These are phyloP conservation scores for Ascochyta clinopodiicola DNA, from an alignment of 2,329 filamentous ascomycete species.

Conservation along the genomic window DNA sequence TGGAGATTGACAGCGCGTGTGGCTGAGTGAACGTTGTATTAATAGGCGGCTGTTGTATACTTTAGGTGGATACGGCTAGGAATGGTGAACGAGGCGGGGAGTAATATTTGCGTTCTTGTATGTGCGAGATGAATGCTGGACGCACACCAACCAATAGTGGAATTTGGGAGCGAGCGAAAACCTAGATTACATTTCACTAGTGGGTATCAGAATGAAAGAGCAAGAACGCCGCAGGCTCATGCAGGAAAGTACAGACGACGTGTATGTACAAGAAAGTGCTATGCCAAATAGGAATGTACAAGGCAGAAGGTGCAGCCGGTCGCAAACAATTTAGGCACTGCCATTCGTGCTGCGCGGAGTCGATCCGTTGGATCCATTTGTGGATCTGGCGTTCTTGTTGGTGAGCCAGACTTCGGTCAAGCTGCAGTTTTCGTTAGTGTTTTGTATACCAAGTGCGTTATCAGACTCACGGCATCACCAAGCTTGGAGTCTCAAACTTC, in stretches of 20 bases:
- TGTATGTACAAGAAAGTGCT: conserved; percentile 26
- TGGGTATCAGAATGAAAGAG: conserved; percentile 11
- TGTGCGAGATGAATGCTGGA: neutral
- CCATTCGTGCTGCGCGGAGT: conserved; percentile 24
- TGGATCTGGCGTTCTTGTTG: conserved; percentile 37
- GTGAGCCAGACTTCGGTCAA: conserved; percentile 74
- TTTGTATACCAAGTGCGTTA: neutral
- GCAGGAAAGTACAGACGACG: conserved; percentile 16
- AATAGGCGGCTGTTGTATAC: neutral
- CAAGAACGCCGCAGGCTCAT: conserved; percentile 10
- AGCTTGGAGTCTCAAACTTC: conserved; percentile 77
- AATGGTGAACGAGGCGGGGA: neutral
- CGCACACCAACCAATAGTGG: neutral
- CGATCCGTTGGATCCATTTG: conserved; percentile 33
- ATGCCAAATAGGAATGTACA: neutral
- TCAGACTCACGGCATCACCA: conserved; percentile 68
- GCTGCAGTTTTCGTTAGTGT: conserved; percentile 48
- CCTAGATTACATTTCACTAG: conserved; percentile 1
- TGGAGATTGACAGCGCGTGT: neutral
- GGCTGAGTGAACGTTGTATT: neutral
- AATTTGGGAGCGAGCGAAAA: neutral
- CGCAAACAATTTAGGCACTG: conserved; percentile 7
- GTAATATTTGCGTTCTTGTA: neutral
- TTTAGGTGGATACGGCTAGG: neutral
- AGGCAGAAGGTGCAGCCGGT: conserved; percentile 2